A percentile compares a stretch with the other conserved stretches of the same genome.
Evolutionary conservation across 306 rosid genomes (phyloP).

Genomic region (Prunus armeniaca): DNA sequence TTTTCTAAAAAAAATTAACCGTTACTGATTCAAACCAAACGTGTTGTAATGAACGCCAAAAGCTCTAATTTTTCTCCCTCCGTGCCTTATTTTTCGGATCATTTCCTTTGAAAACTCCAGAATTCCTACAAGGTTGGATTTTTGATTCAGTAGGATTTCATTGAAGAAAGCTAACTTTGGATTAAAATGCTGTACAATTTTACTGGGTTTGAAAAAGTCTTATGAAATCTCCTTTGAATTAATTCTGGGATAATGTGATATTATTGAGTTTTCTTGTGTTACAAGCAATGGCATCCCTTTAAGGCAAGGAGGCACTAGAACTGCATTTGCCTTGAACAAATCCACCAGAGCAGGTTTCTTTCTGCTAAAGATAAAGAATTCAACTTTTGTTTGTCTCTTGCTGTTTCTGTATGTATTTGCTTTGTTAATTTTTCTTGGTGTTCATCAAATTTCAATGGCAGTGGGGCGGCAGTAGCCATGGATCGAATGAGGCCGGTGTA

Average conservation of each 20-base stretch:
- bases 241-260: not conserved
- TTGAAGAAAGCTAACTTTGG: not conserved
- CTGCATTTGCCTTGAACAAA: not conserved
- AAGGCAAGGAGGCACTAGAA: not conserved
- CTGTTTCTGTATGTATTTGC: not conserved
- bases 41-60: conserved; percentile 38
- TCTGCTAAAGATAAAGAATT: not conserved
- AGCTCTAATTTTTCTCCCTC: conserved; percentile 26
- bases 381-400: not conserved
- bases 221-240: not conserved
- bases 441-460: not conserved
- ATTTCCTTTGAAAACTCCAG: conserved; percentile 17
- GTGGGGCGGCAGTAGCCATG: conserved; percentile 27
- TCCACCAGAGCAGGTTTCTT: not conserved
- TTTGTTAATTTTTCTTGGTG: not conserved
- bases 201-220: not conserved
- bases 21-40: conserved; percentile 40
- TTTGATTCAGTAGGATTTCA: not conserved
- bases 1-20: not conserved
- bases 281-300: not conserved
- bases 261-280: not conserved
- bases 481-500: conserved; percentile 52
- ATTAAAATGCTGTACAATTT: not conserved
- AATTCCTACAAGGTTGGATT: not conserved
- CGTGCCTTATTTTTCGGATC: conserved; percentile 40